Conservation (phyloP, 2,329 filamentous ascomycete genomes). For the Trichoderma afroharzianum region DNA sequence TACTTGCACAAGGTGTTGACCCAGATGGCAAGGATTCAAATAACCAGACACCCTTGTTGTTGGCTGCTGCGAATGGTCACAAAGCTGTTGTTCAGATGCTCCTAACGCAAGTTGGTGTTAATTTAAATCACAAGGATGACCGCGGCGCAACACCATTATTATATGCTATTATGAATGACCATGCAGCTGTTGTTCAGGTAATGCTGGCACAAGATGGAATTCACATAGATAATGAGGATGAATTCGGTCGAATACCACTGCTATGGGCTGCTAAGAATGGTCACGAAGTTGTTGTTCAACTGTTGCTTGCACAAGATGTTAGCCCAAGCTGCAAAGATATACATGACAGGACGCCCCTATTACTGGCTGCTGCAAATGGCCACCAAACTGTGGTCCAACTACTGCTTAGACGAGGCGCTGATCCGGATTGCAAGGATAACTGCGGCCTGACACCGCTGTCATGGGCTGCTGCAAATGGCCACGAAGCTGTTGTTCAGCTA, state of each 20-base stretch:
- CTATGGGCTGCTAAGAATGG: neutral
- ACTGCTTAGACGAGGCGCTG: neutral
- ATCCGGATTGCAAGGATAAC: neutral
- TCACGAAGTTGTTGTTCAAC: neutral
- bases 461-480: neutral
- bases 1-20: neutral
- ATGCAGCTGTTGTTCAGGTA: too few relatives aligned
- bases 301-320: too few relatives aligned
- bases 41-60: neutral
- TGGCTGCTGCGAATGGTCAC: neutral
- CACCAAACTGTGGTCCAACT: neutral
- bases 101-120: too few relatives aligned
- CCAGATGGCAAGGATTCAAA: too few relatives aligned
- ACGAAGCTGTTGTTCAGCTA: neutral
- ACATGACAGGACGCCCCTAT: too few relatives aligned
- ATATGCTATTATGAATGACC: too few relatives aligned
- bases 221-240: too few relatives aligned
- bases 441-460: neutral
- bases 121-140: neutral
- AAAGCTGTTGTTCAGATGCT: neutral
- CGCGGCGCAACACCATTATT: neutral
- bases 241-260: neutral
- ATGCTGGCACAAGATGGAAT: too few relatives aligned
- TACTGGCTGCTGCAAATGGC: too few relatives aligned
- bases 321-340: too few relatives aligned